These are phyloP conservation scores for Solanum chilense DNA, from an alignment of 257 asterid genomes.

Conservation along the genomic window DNA sequence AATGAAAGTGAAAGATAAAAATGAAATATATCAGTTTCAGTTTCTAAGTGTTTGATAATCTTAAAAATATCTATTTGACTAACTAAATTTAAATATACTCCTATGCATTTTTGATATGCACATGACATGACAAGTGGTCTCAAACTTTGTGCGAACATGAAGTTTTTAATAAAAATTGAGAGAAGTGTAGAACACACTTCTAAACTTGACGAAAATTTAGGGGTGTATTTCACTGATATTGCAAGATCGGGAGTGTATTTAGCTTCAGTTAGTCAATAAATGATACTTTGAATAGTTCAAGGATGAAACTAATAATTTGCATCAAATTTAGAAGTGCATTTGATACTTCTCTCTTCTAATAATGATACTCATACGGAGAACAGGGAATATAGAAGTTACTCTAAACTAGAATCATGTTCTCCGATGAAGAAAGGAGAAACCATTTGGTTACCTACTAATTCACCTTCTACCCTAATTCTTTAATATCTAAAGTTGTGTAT, in stretches of 20 bases:
- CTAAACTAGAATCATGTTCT: not conserved
- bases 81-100: too few relatives aligned
- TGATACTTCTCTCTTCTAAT: not conserved
- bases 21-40: not conserved
- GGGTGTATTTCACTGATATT: not conserved
- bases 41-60: not conserved
- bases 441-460: not conserved
- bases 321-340: not conserved
- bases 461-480: not conserved
- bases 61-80: too few relatives aligned
- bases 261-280: not conserved
- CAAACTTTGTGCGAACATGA: too few relatives aligned
- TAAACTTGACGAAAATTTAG: not conserved
- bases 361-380: not conserved
- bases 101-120: accelerated
- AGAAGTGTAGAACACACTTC: not conserved
- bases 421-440: not conserved
- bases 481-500: not conserved
- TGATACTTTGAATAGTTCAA: too few relatives aligned
- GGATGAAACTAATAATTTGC: not conserved
- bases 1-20: not conserved
- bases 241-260: not conserved
- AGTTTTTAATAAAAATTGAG: too few relatives aligned
- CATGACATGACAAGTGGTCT: not conserved
- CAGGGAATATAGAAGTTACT: not conserved